These are phyloP conservation scores for Clitocybe nebularis DNA, from an alignment of 1,284 basidiomycete species.

Conservation along the genomic window DNA sequence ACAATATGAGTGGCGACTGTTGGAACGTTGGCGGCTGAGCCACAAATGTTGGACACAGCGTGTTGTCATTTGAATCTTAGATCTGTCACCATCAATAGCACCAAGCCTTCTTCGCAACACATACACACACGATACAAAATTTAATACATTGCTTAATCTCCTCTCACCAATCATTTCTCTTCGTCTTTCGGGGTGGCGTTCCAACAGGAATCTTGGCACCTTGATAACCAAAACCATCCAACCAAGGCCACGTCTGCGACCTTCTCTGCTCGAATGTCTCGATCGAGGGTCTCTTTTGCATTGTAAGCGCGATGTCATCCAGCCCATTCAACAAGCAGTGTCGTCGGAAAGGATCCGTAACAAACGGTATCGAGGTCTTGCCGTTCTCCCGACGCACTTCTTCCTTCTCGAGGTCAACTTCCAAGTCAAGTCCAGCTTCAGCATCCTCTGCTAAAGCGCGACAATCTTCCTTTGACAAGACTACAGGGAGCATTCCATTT, in stretches of 20 bases:
- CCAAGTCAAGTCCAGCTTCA: constrained; percentile 74
- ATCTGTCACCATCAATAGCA: constrained; percentile 2
- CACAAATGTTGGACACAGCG: constrained; percentile 3
- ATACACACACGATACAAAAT: background rate
- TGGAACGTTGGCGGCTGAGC: constrained; percentile 1
- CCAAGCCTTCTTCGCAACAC: background rate
- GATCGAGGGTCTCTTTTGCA: constrained; percentile 73
- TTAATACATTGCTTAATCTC: background rate
- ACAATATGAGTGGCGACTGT: constrained; percentile 3
- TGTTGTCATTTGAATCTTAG: constrained; percentile 8
- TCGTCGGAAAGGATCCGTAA: constrained; percentile 83
- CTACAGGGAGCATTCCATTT: constrained; percentile 92
- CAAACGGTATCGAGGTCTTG: constrained; percentile 70
- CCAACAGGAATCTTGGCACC: constrained; percentile 67
- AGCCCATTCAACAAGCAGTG: constrained; percentile 92
- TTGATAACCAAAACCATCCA: constrained; percentile 90
- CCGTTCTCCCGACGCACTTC: constrained; percentile 79
- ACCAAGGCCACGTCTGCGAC: constrained; percentile 83
- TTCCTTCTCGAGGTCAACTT: constrained; percentile 88
- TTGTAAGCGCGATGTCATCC: constrained; percentile 90
- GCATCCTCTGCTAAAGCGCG: constrained; percentile 78
- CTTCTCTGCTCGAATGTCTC: constrained; percentile 74
- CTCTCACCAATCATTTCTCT: constrained; percentile 76
- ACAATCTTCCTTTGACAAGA: constrained; percentile 77
- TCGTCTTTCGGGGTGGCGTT: constrained; percentile 34